A percentile compares a stretch with the other conserved stretches of the same genome.
These are phyloP conservation scores for Bolboschoenoplectus hybrid DNA, from an alignment of 202 grass and related monocot genomes.

Conservation along the genomic window DNA sequence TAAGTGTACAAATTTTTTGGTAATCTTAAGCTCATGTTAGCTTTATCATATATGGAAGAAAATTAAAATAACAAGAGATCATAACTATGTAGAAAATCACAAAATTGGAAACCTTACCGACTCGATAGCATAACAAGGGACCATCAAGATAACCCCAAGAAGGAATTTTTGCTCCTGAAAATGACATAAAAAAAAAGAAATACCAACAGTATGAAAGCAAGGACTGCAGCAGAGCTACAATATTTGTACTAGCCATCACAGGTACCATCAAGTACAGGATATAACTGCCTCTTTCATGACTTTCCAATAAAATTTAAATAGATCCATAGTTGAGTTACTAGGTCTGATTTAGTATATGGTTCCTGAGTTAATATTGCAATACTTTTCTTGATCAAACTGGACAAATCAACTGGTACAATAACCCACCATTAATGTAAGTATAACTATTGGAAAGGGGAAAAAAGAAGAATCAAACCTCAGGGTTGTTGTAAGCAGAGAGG, in stretches of 20 bases:
- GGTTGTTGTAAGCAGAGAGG: conserved; percentile 91
- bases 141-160: conserved; percentile 94
- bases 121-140: conserved; percentile 87
- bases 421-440: not conserved
- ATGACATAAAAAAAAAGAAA: conserved; percentile 38
- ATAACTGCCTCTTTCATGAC: not conserved
- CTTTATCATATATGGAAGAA: not conserved
- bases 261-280: conserved; percentile 13
- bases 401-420: not conserved
- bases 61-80: not conserved
- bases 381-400: not conserved
- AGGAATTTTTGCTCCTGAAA: conserved; percentile 97
- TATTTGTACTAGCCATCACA: conserved; percentile 19
- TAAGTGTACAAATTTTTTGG: not conserved
- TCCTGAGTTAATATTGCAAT: conserved; percentile 4
- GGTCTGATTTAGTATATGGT: not conserved
- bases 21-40: not conserved
- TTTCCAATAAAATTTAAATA: not conserved
- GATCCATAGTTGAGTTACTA: not conserved
- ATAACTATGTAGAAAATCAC: conserved; percentile 10
- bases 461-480: conserved; percentile 61
- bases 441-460: not conserved
- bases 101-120: conserved; percentile 62
- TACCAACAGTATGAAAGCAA: not conserved
- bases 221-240: not conserved